Conservation (phyloP, 257 asterid genomes). For the Leonotis leonurus region DNA sequence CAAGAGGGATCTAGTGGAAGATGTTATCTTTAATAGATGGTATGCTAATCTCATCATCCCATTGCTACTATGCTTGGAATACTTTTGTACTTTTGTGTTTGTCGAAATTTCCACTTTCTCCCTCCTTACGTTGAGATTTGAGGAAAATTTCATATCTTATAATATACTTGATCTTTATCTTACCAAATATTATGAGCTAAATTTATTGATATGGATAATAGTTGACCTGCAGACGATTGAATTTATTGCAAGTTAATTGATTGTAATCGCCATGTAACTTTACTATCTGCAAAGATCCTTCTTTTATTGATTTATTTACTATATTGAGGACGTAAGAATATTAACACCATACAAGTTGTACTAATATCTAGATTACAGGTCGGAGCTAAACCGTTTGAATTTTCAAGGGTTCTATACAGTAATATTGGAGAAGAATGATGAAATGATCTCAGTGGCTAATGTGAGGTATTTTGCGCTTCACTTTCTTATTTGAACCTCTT, state of each 20-base stretch:
- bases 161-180: neutral
- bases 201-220: neutral
- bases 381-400: conserved; percentile 67
- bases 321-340: neutral
- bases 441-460: conserved; percentile 62
- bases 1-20: conserved; percentile 73
- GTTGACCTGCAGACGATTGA: neutral
- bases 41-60: conserved; percentile 8
- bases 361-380: conserved; percentile 42
- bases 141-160: neutral
- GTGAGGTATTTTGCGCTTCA: conserved; percentile 49
- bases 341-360: neutral
- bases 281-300: neutral
- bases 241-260: neutral
- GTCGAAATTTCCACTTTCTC: neutral
- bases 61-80: neutral
- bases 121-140: neutral
- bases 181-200: neutral
- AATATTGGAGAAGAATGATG: conserved; percentile 64
- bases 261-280: neutral
- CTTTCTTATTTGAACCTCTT: conserved; percentile 8
- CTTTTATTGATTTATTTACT: neutral
- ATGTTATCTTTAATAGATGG: conserved; percentile 73
- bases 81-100: neutral
- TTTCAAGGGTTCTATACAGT: conserved; percentile 81